These are phyloP conservation scores for Globisporangium recalcitrans DNA, from an alignment of 352 stramenopile genomes.

Conservation along the genomic window DNA sequence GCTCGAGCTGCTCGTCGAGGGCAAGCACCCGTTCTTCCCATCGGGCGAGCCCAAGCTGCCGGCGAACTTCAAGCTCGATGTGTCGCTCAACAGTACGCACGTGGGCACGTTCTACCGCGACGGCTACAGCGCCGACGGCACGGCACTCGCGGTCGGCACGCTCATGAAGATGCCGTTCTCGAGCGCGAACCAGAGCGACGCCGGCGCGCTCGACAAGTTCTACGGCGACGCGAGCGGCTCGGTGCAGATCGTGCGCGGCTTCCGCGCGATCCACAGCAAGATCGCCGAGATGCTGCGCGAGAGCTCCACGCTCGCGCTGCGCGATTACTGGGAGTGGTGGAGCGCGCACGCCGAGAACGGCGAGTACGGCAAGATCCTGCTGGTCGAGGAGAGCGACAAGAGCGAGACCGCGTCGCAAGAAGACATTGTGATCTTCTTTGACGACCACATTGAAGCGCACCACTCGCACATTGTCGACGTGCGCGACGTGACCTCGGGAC, in stretches of 20 bases:
- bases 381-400: slow-evolving; percentile 27
- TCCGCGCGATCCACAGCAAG: slow-evolving; percentile 40
- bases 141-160: slow-evolving; percentile 54
- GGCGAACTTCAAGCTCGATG: slow-evolving; percentile 39
- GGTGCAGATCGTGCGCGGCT: slow-evolving; percentile 56
- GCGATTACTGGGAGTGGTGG: slow-evolving; percentile 87
- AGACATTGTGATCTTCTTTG: slow-evolving; percentile 52
- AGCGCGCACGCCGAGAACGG: slow-evolving; percentile 66
- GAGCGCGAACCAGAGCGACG: slow-evolving; percentile 28
- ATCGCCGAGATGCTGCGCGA: slow-evolving; percentile 27
- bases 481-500: slow-evolving; percentile 43
- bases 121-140: slow-evolving; percentile 47
- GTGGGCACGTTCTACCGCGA: slow-evolving; percentile 77
- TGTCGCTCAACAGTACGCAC: slow-evolving; percentile 22
- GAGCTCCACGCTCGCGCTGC: slow-evolving; percentile 48
- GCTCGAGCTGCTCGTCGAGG: slow-evolving; percentile 58
- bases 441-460: slow-evolving; percentile 75
- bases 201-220: slow-evolving; percentile 28
- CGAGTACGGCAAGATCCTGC: slow-evolving; percentile 74
- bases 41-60: slow-evolving; percentile 29
- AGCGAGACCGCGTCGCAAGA: slow-evolving; percentile 12
- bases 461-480: slow-evolving; percentile 80
- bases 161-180: slow-evolving; percentile 58
- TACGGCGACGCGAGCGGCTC: slow-evolving; percentile 22
- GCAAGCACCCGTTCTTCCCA: slow-evolving; percentile 45